These are phyloP conservation scores for Trichoderma erinaceum DNA, from an alignment of 495 filamentous ascomycete species.

Conservation along the genomic window DNA sequence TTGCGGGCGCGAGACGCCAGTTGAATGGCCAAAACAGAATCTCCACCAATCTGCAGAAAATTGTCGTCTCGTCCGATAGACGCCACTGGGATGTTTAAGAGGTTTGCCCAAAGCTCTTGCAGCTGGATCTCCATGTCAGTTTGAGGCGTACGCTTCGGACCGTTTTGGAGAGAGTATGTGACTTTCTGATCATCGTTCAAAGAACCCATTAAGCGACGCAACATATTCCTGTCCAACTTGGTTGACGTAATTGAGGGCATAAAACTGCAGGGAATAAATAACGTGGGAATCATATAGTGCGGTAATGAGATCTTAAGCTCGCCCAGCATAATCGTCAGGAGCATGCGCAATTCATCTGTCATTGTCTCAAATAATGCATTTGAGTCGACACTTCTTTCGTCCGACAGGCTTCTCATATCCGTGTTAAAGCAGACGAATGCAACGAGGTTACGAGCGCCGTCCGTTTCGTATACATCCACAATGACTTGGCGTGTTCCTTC, in stretches of 20 bases:
- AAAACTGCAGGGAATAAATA: slow-evolving; percentile 18
- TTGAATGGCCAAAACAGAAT: slow-evolving; percentile 5
- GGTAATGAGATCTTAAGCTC: slow-evolving; percentile 16
- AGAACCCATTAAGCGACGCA: not conserved
- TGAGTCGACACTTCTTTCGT: not conserved
- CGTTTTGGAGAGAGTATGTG: slow-evolving; percentile 12
- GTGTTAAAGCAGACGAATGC: slow-evolving; percentile 8
- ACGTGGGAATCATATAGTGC: slow-evolving; percentile 23
- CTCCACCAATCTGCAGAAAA: slow-evolving; percentile 43
- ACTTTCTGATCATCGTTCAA: slow-evolving; percentile 7
- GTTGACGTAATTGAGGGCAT: slow-evolving; percentile 13
- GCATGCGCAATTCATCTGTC: not conserved
- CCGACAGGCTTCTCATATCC: not conserved
- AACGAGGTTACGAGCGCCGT: not conserved
- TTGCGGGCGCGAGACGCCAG: not conserved
- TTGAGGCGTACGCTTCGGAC: not conserved
- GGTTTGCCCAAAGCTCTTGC: slow-evolving; percentile 39
- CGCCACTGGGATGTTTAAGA: slow-evolving; percentile 33
- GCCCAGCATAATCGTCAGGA: not conserved
- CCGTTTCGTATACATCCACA: slow-evolving; percentile 37
- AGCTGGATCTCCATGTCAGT: slow-evolving; percentile 26
- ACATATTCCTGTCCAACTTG: slow-evolving; percentile 7
- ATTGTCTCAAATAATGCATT: not conserved
- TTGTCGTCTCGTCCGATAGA: slow-evolving; percentile 24
- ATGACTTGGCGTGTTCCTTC: slow-evolving; percentile 31